phyloP scores from a whole-genome alignment of 2,329 filamentous ascomycete species.

The Stagonosporopsis rhizophila region DNA sequence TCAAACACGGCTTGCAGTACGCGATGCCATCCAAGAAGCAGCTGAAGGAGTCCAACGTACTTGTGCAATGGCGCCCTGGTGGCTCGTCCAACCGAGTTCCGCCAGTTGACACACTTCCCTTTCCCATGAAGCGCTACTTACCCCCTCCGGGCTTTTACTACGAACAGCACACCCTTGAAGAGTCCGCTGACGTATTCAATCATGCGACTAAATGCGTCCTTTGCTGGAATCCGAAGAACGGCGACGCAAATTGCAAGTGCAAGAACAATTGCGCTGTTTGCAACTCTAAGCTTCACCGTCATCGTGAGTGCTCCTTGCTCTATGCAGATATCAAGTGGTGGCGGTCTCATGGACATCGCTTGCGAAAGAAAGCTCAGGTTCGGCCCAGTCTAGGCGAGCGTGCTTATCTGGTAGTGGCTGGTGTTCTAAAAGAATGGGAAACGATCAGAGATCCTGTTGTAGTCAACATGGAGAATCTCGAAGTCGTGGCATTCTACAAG shows the following conservation, averaged over 20 bases:
- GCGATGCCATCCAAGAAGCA: neutral
- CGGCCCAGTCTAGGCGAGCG: neutral
- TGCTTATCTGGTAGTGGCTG: neutral
- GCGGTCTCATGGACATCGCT: neutral
- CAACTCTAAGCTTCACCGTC: neutral
- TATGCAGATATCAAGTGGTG: slow-evolving; percentile 1
- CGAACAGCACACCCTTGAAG: neutral
- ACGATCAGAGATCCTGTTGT: neutral
- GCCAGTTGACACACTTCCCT: neutral
- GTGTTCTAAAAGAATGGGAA: neutral
- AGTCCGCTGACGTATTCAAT: neutral
- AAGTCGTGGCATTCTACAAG: neutral
- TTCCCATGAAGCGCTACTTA: neutral
- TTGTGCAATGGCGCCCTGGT: neutral
- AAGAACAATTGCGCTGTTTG: neutral
- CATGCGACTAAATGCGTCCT: neutral
- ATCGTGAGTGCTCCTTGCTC: neutral
- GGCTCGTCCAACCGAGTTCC: neutral
- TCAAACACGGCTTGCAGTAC: neutral
- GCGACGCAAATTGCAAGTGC: neutral
- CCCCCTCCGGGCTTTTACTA: neutral
- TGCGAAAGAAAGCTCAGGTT: neutral
- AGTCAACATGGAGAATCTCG: neutral
- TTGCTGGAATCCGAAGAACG: neutral
- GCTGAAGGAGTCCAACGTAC: neutral